phyloP scores from a whole-genome alignment of 129 eudicot genomes.

The Ambrosia trifida region DNA sequence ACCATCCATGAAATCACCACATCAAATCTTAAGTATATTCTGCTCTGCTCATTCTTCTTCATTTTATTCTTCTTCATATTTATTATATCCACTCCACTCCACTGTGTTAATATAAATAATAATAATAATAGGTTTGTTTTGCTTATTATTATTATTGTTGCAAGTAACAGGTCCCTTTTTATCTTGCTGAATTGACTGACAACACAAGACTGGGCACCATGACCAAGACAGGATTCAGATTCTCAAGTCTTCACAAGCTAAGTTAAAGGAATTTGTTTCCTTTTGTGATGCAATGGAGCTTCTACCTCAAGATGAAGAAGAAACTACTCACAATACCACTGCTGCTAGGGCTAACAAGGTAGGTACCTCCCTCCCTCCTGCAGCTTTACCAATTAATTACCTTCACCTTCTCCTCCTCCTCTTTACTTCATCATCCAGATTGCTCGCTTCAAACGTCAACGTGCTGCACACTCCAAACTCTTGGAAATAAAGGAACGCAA shows the following conservation, averaged over 20 bases:
- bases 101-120: not conserved
- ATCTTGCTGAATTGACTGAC: slow-evolving; percentile 72
- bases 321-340: slow-evolving; percentile 43
- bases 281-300: slow-evolving; percentile 97
- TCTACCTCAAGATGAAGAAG: slow-evolving; percentile 70
- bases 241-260: slow-evolving; percentile 62
- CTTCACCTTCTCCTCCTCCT: not conserved
- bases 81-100: not conserved
- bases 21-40: slow-evolving; percentile 77
- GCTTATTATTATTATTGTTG: no score
- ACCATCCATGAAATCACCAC: slow-evolving; percentile 85
- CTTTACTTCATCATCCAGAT: slow-evolving; percentile 47
- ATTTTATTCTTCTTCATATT: no score
- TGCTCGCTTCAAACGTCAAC: slow-evolving; percentile 87
- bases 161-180: slow-evolving; percentile 73
- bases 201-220: slow-evolving; percentile 51
- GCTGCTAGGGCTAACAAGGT: slow-evolving; percentile 89
- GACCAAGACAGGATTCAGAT: slow-evolving; percentile 76
- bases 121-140: no score
- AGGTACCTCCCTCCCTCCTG: no score
- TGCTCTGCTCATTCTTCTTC: slow-evolving; percentile 11
- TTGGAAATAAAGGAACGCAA: slow-evolving; percentile 81
- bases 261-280: slow-evolving; percentile 84
- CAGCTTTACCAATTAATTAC: not conserved
- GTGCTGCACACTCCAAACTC: slow-evolving; percentile 84